phyloP scores from a whole-genome alignment of 805 yeast species.

The Sugiyamaella lignohabitans region DNA sequence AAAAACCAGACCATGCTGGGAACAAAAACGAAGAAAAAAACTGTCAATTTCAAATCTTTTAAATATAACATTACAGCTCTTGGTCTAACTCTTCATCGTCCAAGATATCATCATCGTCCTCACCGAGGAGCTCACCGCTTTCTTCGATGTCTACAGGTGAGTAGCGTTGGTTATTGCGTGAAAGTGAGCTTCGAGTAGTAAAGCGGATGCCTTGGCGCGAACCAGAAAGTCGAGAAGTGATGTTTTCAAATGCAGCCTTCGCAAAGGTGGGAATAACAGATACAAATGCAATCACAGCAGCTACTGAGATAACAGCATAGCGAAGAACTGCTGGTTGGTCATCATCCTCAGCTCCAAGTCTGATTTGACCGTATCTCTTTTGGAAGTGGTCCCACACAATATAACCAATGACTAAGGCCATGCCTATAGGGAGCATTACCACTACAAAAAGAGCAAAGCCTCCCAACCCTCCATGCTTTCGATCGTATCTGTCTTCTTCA shows the following conservation, averaged over 20 bases:
- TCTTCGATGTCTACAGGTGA: slow-evolving; percentile 31
- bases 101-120: slow-evolving; percentile 21
- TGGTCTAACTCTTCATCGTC: slow-evolving; percentile 12
- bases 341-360: slow-evolving; percentile 60
- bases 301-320: slow-evolving; percentile 28
- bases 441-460: slow-evolving; percentile 50
- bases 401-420: slow-evolving; percentile 51
- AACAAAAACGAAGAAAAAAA: too few relatives aligned
- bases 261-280: slow-evolving; percentile 20
- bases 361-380: slow-evolving; percentile 76
- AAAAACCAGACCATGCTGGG: too few relatives aligned
- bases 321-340: slow-evolving; percentile 19
- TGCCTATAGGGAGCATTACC: slow-evolving; percentile 48
- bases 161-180: slow-evolving; percentile 14
- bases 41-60: too few relatives aligned
- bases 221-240: slow-evolving; percentile 4
- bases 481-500: slow-evolving; percentile 54
- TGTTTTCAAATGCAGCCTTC: slow-evolving; percentile 7
- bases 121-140: slow-evolving; percentile 28
- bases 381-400: slow-evolving; percentile 77
- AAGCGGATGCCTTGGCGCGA: slow-evolving; percentile 8
- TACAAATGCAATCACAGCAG: slow-evolving; percentile 24
- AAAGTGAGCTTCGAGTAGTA: slow-evolving; percentile 22
- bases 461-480: slow-evolving; percentile 44
- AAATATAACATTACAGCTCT: not conserved